These are phyloP conservation scores for Backusella parvicylindrica DNA, from an alignment of 192 early-diverging fungal species.

Conservation along the genomic window DNA sequence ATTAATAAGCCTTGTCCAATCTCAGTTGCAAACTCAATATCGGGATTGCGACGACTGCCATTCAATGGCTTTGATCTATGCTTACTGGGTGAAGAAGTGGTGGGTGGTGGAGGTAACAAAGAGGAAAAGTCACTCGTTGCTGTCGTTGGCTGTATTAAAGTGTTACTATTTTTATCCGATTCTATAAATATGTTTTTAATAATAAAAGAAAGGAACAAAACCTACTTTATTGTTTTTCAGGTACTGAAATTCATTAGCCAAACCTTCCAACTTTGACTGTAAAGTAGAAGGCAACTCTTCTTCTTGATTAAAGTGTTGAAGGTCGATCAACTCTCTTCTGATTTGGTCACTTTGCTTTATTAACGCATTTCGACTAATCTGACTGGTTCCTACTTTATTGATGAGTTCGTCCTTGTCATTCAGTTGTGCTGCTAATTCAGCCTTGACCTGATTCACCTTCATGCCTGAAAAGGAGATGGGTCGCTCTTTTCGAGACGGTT, in stretches of 20 bases:
- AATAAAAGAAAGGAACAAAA: neutral
- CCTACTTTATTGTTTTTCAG: constrained; percentile 2
- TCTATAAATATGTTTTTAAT: neutral
- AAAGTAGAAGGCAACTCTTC: neutral
- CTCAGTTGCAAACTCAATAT: constrained; percentile 43
- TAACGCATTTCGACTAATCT: constrained; percentile 14
- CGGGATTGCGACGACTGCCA: constrained; percentile 16
- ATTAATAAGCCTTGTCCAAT: constrained; percentile 41
- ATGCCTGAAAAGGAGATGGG: constrained; percentile 23
- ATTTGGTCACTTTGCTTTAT: constrained; percentile 6
- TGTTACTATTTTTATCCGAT: neutral
- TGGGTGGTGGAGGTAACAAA: constrained; percentile 13
- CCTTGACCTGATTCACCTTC: constrained; percentile 20
- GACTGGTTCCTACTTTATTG: neutral
- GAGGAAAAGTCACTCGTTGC: constrained; percentile 4
- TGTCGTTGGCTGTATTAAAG: neutral
- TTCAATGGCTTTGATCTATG: constrained; percentile 20
- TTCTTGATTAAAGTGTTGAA: neutral
- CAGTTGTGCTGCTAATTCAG: constrained; percentile 7
- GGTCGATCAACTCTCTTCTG: neutral
- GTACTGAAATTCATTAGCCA: constrained; percentile 12
- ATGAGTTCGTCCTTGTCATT: constrained; percentile 12
- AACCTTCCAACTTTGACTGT: neutral
- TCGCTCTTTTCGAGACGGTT: neutral
- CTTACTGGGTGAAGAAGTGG: constrained; percentile 13